Conservation (phyloP, 495 filamentous ascomycete genomes). For the Penicillium pancosmium region DNA sequence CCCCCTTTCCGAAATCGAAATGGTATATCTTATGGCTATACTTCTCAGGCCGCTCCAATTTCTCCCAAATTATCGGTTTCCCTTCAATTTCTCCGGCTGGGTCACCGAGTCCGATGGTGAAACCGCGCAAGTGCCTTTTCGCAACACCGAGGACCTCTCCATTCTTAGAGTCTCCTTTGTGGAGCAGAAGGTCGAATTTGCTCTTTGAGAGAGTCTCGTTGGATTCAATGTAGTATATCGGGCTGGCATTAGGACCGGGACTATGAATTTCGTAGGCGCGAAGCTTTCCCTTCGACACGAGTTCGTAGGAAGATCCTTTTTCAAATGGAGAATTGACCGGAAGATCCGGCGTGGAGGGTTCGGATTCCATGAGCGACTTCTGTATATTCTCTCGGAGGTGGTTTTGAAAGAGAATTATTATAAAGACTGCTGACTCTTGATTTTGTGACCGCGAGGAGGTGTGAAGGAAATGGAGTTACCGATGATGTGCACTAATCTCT, state of each 20-base stretch:
- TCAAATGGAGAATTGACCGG: neutral
- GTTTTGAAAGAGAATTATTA: no score
- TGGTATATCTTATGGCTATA: conserved; percentile 5
- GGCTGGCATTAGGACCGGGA: neutral
- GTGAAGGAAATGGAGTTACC: no score
- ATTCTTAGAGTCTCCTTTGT: conserved; percentile 8
- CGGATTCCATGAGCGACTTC: neutral
- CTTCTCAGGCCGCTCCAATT: conserved; percentile 6
- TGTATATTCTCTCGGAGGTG: no score
- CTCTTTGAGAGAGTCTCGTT: conserved; percentile 5
- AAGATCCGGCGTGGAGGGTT: neutral
- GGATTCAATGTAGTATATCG: conserved; percentile 1
- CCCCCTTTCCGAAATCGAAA: conserved; percentile 7
- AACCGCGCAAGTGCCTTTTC: conserved; percentile 4
- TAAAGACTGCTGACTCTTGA: no score
- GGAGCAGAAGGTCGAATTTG: conserved; percentile 8
- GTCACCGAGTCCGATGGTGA: conserved; percentile 8
- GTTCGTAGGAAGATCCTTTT: neutral
- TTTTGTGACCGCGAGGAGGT: no score
- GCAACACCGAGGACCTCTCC: conserved; percentile 4
- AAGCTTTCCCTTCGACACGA: neutral
- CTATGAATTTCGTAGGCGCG: neutral
- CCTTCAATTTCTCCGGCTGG: conserved; percentile 9
- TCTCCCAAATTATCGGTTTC: conserved; percentile 6
- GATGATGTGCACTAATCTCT: no score